These are phyloP conservation scores for Hansfordia pulvinata DNA, from an alignment of 2,329 filamentous ascomycete species.

Conservation along the genomic window DNA sequence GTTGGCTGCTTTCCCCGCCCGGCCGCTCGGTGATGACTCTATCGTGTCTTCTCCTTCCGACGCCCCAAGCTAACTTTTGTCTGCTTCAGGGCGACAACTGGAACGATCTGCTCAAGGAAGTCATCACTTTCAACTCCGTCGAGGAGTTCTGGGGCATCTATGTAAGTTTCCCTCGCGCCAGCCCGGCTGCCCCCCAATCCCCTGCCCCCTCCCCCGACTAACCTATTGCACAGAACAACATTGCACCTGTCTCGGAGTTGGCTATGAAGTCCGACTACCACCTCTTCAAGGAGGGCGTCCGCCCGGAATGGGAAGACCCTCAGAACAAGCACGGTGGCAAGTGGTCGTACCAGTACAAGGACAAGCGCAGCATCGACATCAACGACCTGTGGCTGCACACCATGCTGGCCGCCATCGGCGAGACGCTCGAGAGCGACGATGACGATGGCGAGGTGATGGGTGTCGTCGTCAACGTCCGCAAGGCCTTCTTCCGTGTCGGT, in stretches of 20 bases:
- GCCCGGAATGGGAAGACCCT: constrained; percentile 94
- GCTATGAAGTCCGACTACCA: constrained; percentile 98
- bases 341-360: constrained; percentile 97
- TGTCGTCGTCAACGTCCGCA: constrained; percentile 96
- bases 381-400: constrained; percentile 95
- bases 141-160: constrained; percentile 99
- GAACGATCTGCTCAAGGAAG: constrained; percentile 95
- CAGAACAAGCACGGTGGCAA: constrained; percentile 99
- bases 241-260: constrained; percentile 87
- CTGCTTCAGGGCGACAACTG: constrained; percentile 88
- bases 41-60: not conserved
- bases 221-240: constrained; percentile 83
- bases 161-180: constrained; percentile 41
- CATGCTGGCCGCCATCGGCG: constrained; percentile 91
- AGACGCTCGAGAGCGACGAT: constrained; percentile 92
- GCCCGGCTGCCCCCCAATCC: constrained; percentile 3
- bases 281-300: constrained; percentile 94
- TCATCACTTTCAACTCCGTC: constrained; percentile 96
- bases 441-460: constrained; percentile 97
- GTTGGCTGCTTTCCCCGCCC: too few species aligned
- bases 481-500: constrained; percentile 94
- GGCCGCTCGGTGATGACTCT: too few species aligned
- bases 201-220: too few species aligned
- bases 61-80: too few species aligned
- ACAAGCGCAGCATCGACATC: constrained; percentile 82